These are phyloP conservation scores for Thymus mandschuricus DNA, from an alignment of 257 asterid genomes.

Conservation along the genomic window DNA sequence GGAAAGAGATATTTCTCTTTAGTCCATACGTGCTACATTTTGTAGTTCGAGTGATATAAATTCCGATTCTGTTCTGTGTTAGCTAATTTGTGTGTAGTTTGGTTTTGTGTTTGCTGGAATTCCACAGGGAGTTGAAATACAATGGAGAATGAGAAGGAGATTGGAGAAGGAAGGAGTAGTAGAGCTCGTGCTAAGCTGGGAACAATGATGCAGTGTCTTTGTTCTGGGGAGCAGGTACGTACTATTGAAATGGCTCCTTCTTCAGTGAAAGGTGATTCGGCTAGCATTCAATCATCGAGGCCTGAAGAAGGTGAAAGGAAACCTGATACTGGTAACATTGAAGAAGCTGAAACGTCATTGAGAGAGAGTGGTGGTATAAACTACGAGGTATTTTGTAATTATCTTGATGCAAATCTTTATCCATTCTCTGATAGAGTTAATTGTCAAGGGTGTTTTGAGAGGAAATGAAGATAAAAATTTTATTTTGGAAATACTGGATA, in stretches of 20 bases:
- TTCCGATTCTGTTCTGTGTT: slow-evolving; percentile 1
- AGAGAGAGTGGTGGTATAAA: slow-evolving; percentile 81
- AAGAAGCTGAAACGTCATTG: slow-evolving; percentile 85
- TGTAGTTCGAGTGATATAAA: background rate
- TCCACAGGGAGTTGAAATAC: slow-evolving; percentile 36
- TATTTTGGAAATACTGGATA: background rate
- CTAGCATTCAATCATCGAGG: slow-evolving; percentile 56
- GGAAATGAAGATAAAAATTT: background rate
- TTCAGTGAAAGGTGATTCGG: slow-evolving; percentile 54
- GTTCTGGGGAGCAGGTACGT: slow-evolving; percentile 51
- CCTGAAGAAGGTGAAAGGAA: slow-evolving; percentile 59
- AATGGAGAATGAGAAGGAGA: slow-evolving; percentile 55
- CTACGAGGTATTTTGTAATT: slow-evolving; percentile 61
- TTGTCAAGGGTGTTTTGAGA: background rate
- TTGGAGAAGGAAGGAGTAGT: slow-evolving; percentile 38
- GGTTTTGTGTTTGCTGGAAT: slow-evolving; percentile 34
- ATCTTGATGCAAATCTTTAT: background rate
- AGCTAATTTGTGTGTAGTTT: slow-evolving; percentile 27
- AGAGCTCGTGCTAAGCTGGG: slow-evolving; percentile 38
- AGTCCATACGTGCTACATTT: no score
- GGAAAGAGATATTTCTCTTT: slow-evolving; percentile 9
- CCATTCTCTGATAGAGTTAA: background rate
- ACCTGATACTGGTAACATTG: slow-evolving; percentile 75
- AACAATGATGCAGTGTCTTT: slow-evolving; percentile 67
- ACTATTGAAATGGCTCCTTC: slow-evolving; percentile 56